These are phyloP conservation scores for Penicillium occitanis DNA, from an alignment of 2,329 filamentous ascomycete genomes.

Conservation along the genomic window DNA sequence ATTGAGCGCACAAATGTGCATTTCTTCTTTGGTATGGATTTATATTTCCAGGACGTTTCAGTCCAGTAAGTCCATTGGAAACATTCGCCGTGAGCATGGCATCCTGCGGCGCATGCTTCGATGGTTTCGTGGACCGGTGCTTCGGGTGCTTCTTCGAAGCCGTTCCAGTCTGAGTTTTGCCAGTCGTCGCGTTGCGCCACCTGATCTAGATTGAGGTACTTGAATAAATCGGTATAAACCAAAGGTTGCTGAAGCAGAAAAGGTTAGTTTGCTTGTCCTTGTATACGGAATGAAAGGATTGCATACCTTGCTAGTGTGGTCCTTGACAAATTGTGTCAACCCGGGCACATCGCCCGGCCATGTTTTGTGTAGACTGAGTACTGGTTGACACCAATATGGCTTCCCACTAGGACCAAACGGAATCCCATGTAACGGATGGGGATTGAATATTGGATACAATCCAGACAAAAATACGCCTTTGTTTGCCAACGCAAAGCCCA, in stretches of 20 bases:
- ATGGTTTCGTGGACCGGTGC: constrained; percentile 32
- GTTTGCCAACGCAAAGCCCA: constrained; percentile 51
- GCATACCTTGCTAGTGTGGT: constrained; percentile 27
- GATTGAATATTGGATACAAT: constrained; percentile 51
- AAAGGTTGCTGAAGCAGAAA: constrained; percentile 22
- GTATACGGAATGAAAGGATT: neutral
- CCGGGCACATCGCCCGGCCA: constrained; percentile 50
- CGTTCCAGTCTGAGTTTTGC: constrained; percentile 39
- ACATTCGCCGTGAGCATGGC: constrained; percentile 28
- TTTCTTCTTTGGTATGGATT: constrained; percentile 19
- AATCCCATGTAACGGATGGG: constrained; percentile 53
- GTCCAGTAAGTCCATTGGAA: constrained; percentile 30
- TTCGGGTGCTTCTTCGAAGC: constrained; percentile 30
- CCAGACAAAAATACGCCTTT: constrained; percentile 49
- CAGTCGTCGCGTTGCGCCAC: constrained; percentile 30
- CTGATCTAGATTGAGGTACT: constrained; percentile 30
- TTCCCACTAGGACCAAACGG: constrained; percentile 42
- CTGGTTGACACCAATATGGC: constrained; percentile 54
- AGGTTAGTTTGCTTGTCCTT: neutral
- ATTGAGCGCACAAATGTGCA: constrained; percentile 30
- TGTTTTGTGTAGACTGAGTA: constrained; percentile 53
- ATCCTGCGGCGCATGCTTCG: constrained; percentile 31
- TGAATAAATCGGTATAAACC: constrained; percentile 33
- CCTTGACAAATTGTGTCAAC: constrained; percentile 48
- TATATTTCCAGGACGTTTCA: constrained; percentile 9